Evolutionary conservation across 2,329 filamentous ascomycete genomes (phyloP).

Genomic region (Epichloe scottii): DNA sequence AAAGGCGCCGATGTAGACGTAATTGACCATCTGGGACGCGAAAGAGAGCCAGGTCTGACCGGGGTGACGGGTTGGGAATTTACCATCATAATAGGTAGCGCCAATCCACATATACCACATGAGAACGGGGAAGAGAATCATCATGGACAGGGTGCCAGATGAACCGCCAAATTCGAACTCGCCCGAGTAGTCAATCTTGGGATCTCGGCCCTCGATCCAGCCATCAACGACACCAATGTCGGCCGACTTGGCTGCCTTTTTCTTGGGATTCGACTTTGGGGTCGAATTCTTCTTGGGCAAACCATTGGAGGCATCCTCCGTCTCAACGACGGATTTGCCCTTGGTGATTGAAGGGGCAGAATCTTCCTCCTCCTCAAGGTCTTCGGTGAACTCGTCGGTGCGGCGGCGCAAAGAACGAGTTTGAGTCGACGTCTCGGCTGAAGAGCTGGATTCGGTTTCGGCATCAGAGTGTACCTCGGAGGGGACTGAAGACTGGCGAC

Average conservation of each 20-base stretch:
- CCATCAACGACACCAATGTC: conserved; percentile 31
- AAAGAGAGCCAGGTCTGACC: conserved; percentile 63
- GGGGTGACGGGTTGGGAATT: conserved; percentile 54
- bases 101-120: conserved; percentile 99
- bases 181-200: conserved; percentile 50
- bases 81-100: conserved; percentile 80
- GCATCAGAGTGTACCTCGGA: conserved; percentile 30
- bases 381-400: conserved; percentile 36
- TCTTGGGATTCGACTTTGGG: neutral
- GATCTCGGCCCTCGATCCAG: conserved; percentile 47
- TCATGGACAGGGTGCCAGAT: conserved; percentile 67
- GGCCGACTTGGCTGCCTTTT: conserved; percentile 9
- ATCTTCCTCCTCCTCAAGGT: conserved; percentile 32
- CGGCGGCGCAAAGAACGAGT: conserved; percentile 30
- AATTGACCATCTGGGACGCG: conserved; percentile 51
- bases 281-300: conserved; percentile 9
- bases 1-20: conserved; percentile 76
- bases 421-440: conserved; percentile 28
- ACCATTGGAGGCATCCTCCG: conserved; percentile 12
- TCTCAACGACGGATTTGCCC: conserved; percentile 17
- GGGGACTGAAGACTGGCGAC: conserved; percentile 37
- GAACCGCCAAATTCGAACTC: conserved; percentile 80
- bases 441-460: conserved; percentile 37
- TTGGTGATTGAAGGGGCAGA: conserved; percentile 20
- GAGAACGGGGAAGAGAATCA: conserved; percentile 82